Percentiles rank a stretch among this genome's conserved stretches.
These are phyloP conservation scores for Apophysomyces variabilis DNA, from an alignment of 371 early-diverging fungal species.

Conservation along the genomic window DNA sequence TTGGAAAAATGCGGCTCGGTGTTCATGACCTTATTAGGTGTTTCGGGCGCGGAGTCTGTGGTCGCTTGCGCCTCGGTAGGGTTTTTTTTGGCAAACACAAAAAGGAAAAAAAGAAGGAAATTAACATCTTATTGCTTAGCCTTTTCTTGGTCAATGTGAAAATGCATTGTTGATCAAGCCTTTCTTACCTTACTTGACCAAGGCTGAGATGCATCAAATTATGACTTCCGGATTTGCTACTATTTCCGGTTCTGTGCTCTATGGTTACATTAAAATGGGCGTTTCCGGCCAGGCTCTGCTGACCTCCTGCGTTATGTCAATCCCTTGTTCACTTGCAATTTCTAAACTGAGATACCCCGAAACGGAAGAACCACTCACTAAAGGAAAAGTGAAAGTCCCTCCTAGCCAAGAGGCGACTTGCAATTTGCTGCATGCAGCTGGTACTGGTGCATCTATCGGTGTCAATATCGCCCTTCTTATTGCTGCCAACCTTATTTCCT, in stretches of 20 bases:
- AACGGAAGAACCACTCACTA: constrained; percentile 77
- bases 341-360: constrained; percentile 86
- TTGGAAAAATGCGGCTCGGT: constrained; percentile 70
- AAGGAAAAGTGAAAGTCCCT: constrained; percentile 55
- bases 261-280: constrained; percentile 73
- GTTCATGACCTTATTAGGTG: constrained; percentile 74
- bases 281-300: constrained; percentile 69
- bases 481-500: constrained; percentile 74
- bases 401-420: constrained; percentile 53
- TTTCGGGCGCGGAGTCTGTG: constrained; percentile 88
- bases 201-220: constrained; percentile 85
- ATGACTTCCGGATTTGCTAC: constrained; percentile 95
- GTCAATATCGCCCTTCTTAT: constrained; percentile 79
- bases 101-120: not conserved
- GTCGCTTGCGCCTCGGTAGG: constrained; percentile 81
- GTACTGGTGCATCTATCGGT: constrained; percentile 87
- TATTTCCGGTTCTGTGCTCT: constrained; percentile 89
- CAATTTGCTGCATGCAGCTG: constrained; percentile 84
- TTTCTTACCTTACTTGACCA: constrained; percentile 85
- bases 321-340: constrained; percentile 85
- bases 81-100: too few relatives aligned
- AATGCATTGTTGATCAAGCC: constrained; percentile 84
- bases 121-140: constrained; percentile 23
- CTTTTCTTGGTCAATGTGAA: constrained; percentile 86
- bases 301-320: constrained; percentile 92